Conservation (phyloP, 2,329 filamentous ascomycete genomes). For the Epichloe sibirici region DNA sequence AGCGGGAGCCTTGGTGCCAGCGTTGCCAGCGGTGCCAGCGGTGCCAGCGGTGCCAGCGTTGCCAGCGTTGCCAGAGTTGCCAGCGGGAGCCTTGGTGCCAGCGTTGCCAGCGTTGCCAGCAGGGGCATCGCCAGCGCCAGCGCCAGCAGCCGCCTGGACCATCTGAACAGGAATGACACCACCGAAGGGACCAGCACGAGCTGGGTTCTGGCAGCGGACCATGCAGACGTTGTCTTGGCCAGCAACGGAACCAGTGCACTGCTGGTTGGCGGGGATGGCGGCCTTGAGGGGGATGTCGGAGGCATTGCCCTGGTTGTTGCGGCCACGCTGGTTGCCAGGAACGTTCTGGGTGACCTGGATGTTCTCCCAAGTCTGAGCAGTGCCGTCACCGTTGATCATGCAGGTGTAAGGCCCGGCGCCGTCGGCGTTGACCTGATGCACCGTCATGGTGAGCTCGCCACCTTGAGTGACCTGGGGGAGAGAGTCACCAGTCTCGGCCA, state of each 20-base stretch:
- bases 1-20: background rate
- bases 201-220: constrained; percentile 49
- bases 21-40: constrained; percentile 1
- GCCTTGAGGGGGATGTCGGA: constrained; percentile 42
- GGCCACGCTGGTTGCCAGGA: constrained; percentile 17
- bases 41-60: background rate
- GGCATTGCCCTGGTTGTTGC: constrained; percentile 29
- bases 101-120: background rate
- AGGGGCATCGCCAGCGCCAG: background rate
- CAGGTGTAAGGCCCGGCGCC: constrained; percentile 54
- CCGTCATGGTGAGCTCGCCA: constrained; percentile 45
- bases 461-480: constrained; percentile 49
- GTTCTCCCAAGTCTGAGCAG: constrained; percentile 37
- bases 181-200: constrained; percentile 18
- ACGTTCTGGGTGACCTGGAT: constrained; percentile 37
- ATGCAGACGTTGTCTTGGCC: constrained; percentile 49
- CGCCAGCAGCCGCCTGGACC: background rate
- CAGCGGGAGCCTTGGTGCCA: background rate
- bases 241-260: constrained; percentile 47
- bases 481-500: constrained; percentile 40
- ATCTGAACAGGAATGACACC: constrained; percentile 6
- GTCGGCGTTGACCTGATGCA: constrained; percentile 57
- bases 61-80: background rate
- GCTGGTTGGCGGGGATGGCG: constrained; percentile 40
- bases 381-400: constrained; percentile 50